These are phyloP conservation scores for Ramaria sp. DNA, from an alignment of 768 basidiomycete species.

Conservation along the genomic window DNA sequence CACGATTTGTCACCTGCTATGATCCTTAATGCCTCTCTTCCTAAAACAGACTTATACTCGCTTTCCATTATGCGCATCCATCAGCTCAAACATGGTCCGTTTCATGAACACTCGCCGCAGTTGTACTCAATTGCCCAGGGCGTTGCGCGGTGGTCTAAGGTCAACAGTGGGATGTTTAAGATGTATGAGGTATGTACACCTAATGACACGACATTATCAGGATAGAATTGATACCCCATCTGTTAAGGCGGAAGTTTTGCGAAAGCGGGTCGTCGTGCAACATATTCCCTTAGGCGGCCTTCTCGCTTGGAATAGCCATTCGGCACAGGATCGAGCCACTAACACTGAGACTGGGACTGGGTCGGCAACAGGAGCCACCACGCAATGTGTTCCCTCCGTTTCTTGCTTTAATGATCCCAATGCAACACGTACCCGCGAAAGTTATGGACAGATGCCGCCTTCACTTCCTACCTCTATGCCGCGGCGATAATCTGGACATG, in stretches of 20 bases:
- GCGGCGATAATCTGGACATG: too few species aligned
- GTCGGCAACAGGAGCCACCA: too few species aligned
- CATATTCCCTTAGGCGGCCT: constrained; percentile 81
- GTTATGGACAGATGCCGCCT: too few species aligned
- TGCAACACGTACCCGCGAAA: too few species aligned
- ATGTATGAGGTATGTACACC: constrained; percentile 72
- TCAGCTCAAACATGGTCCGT: constrained; percentile 76
- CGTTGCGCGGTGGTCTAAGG: constrained; percentile 88
- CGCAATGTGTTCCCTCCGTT: too few species aligned
- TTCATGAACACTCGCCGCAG: constrained; percentile 88
- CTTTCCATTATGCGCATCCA: constrained; percentile 68
- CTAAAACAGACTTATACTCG: constrained; percentile 69
- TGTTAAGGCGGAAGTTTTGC: constrained; percentile 73
- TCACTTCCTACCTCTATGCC: too few species aligned
- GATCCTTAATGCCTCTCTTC: constrained; percentile 46
- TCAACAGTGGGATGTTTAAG: constrained; percentile 81
- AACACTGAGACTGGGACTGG: too few species aligned
- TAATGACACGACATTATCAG: background rate
- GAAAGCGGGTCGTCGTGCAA: constrained; percentile 94
- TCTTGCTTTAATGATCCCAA: too few species aligned
- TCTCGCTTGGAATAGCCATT: constrained; percentile 47
- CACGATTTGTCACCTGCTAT: constrained; percentile 50
- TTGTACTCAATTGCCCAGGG: constrained; percentile 76
- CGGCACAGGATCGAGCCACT: too few species aligned
- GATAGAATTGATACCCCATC: background rate